These are phyloP conservation scores for Crithidia mellificae DNA, from an alignment of 208 protist genomes.

Conservation along the genomic window DNA sequence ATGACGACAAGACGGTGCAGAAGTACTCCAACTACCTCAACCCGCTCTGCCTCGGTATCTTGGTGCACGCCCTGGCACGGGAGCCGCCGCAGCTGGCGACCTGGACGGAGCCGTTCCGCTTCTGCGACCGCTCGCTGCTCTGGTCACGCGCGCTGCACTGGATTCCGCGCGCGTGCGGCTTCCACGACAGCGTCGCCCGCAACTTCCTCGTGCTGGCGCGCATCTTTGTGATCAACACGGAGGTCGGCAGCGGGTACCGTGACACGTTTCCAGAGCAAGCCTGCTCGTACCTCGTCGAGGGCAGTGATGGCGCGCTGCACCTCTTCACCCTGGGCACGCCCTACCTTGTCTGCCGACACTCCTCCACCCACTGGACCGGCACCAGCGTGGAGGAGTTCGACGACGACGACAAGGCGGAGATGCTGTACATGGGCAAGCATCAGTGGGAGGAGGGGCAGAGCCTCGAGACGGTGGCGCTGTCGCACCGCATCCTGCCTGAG, in stretches of 20 bases:
- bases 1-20: conserved; percentile 45
- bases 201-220: conserved; percentile 74
- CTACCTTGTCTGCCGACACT: conserved; percentile 66
- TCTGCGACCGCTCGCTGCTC: conserved; percentile 69
- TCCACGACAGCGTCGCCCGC: conserved; percentile 55
- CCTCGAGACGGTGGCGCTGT: conserved; percentile 76
- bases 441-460: conserved; percentile 83
- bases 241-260: conserved; percentile 44
- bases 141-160: conserved; percentile 82
- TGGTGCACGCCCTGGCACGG: conserved; percentile 63
- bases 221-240: conserved; percentile 78
- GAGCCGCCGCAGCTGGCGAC: conserved; percentile 65
- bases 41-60: conserved; percentile 67
- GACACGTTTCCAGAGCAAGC: conserved; percentile 77
- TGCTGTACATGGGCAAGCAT: conserved; percentile 73
- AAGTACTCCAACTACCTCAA: conserved; percentile 57
- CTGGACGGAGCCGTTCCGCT: conserved; percentile 86
- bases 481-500: conserved; percentile 78
- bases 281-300: conserved; percentile 69
- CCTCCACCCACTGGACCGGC: conserved; percentile 76
- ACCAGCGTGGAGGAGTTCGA: conserved; percentile 67
- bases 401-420: conserved; percentile 57
- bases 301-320: conserved; percentile 59
- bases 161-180: conserved; percentile 76
- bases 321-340: conserved; percentile 88